phyloP scores from a whole-genome alignment of 1,284 basidiomycete genomes.

The Mycena citricolor region DNA sequence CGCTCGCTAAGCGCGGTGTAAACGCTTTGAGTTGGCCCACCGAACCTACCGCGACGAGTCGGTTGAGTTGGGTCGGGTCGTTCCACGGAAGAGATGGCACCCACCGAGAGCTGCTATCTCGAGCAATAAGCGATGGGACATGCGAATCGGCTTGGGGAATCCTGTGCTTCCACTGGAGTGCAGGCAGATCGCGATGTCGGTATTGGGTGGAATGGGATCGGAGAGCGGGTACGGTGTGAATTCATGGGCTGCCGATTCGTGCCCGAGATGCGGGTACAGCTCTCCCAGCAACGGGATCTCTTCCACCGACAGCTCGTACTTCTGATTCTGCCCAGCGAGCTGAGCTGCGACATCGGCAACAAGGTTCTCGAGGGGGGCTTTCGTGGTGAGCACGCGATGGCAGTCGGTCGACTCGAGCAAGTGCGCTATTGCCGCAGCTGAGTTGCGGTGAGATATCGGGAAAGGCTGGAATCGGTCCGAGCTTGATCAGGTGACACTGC shows the following conservation, averaged over 20 bases:
- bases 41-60: slow-evolving; percentile 5
- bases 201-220: slow-evolving; percentile 5
- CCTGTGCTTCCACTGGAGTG: slow-evolving; percentile 33
- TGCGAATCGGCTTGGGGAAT: slow-evolving; percentile 30
- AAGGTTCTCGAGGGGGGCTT: slow-evolving; percentile 27
- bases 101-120: slow-evolving; percentile 2
- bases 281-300: slow-evolving; percentile 31
- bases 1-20: slow-evolving; percentile 7
- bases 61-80: background rate
- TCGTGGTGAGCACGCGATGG: slow-evolving; percentile 33
- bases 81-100: background rate
- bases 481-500: background rate
- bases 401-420: slow-evolving; percentile 32
- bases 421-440: slow-evolving; percentile 33
- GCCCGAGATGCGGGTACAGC: slow-evolving; percentile 34
- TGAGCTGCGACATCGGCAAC: slow-evolving; percentile 25
- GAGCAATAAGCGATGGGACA: slow-evolving; percentile 3
- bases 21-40: no score
- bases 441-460: slow-evolving; percentile 39
- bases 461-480: slow-evolving; percentile 25
- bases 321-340: background rate
- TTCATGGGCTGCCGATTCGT: slow-evolving; percentile 19
- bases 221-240: slow-evolving; percentile 30
- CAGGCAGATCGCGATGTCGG: slow-evolving; percentile 25
- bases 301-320: slow-evolving; percentile 29